phyloP scores from a whole-genome alignment of 306 rosid genomes.

The Vicia villosa region DNA sequence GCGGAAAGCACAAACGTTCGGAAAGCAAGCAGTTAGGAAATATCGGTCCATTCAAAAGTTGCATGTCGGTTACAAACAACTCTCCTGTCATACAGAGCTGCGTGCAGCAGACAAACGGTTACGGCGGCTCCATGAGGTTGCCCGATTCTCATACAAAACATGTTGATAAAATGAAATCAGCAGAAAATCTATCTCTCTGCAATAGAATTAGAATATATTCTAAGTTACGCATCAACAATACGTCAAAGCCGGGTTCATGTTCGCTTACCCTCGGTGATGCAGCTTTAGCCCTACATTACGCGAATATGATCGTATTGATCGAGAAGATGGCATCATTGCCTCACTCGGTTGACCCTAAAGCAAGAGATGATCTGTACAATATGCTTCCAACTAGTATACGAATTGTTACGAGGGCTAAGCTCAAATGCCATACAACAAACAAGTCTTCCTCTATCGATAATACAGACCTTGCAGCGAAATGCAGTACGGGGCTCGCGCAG shows the following conservation, averaged over 20 bases:
- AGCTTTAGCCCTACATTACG: conserved; percentile 79
- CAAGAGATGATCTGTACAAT: conserved; percentile 70
- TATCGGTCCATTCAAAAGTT: conserved; percentile 61
- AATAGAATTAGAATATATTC: conserved; percentile 52
- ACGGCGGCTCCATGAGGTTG: conserved; percentile 77
- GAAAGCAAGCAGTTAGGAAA: conserved; percentile 49
- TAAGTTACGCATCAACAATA: conserved; percentile 50
- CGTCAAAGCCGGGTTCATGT: conserved; percentile 49
- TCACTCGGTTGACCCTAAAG: conserved; percentile 53
- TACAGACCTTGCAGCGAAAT: conserved; percentile 57
- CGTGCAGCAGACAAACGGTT: conserved; percentile 54
- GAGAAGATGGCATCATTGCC: conserved; percentile 69
- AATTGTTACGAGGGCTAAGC: conserved; percentile 58
- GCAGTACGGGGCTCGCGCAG: conserved; percentile 45
- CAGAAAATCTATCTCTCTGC: conserved; percentile 46
- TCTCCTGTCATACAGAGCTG: conserved; percentile 56
- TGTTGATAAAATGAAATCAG: conserved; percentile 35
- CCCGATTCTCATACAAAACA: conserved; percentile 36
- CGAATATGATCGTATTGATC: conserved; percentile 62
- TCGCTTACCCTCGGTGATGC: conserved; percentile 68
- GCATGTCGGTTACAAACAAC: conserved; percentile 51
- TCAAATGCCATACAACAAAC: conserved; percentile 45
- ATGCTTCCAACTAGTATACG: conserved; percentile 69
- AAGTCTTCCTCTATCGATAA: conserved; percentile 42
- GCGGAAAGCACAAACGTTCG: conserved; percentile 42